Conservation (phyloP, 1,284 basidiomycete species). For the Hortiboletus rubellus region DNA sequence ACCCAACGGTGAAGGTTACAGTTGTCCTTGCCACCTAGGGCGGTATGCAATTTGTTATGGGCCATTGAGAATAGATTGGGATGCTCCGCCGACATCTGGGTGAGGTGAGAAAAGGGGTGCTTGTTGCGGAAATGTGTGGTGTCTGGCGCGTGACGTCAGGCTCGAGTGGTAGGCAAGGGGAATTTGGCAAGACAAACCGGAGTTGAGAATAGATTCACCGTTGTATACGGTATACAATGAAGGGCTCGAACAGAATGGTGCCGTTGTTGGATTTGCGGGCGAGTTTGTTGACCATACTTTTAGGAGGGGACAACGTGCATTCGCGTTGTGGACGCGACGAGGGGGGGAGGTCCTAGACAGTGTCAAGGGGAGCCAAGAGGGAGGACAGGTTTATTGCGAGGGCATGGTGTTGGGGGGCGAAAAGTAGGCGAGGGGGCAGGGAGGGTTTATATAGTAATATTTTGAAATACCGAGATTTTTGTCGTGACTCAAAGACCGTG, state of each 20-base stretch:
- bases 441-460: constrained; percentile 35
- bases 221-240: constrained; percentile 83
- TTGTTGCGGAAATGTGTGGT: constrained; percentile 10
- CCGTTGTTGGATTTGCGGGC: constrained; percentile 77
- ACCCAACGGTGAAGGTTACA: constrained; percentile 82
- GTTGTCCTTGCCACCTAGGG: constrained; percentile 59
- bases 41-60: constrained; percentile 70
- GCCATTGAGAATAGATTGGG: constrained; percentile 59
- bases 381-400: constrained; percentile 27
- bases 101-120: constrained; percentile 20
- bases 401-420: constrained; percentile 45
- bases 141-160: constrained; percentile 24
- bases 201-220: constrained; percentile 38
- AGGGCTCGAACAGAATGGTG: constrained; percentile 79
- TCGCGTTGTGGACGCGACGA: constrained; percentile 27
- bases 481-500: constrained; percentile 32
- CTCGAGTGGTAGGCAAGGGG: neutral
- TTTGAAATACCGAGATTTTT: constrained; percentile 34
- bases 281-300: constrained; percentile 82
- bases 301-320: constrained; percentile 44
- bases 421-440: constrained; percentile 15
- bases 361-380: constrained; percentile 23
- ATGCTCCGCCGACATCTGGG: constrained; percentile 49
- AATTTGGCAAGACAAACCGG: constrained; percentile 21
- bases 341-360: constrained; percentile 14